Conservation (phyloP, 305 asterid genomes). For the Fraxinus albicans region DNA sequence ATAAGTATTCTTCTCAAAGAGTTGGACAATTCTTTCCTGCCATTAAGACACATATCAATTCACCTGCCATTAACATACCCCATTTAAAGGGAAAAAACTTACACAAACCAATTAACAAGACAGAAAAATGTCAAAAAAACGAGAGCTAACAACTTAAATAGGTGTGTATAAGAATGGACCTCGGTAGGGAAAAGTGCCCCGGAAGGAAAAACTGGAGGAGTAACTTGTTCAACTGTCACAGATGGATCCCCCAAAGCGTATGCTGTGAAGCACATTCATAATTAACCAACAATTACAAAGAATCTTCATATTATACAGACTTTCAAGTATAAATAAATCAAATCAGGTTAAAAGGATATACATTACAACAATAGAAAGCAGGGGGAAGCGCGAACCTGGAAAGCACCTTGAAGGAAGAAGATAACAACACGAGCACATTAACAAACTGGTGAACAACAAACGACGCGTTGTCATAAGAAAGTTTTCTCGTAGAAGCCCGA, state of each 20-base stretch:
- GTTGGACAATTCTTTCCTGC: constrained; percentile 90
- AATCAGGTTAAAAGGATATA: not conserved
- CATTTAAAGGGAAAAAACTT: constrained; percentile 22
- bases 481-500: constrained; percentile 32
- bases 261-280: constrained; percentile 47
- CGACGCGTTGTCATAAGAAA: constrained; percentile 51
- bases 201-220: constrained; percentile 65
- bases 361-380: constrained; percentile 18
- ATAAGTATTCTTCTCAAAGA: constrained; percentile 87
- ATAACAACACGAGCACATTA: constrained; percentile 47
- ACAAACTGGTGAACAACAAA: constrained; percentile 54
- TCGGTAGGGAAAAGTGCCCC: constrained; percentile 80
- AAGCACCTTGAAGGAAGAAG: constrained; percentile 76
- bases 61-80: constrained; percentile 36
- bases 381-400: constrained; percentile 65
- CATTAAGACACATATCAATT: constrained; percentile 53
- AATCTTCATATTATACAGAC: not conserved
- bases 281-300: not conserved
- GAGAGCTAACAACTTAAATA: not conserved
- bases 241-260: constrained; percentile 89
- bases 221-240: constrained; percentile 84
- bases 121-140: not conserved
- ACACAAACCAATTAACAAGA: constrained; percentile 31
- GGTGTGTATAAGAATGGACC: constrained; percentile 43
- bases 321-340: not conserved